Evolutionary conservation across 495 filamentous ascomycete genomes (phyloP).

Genomic region (Penicillium diatomitis): DNA sequence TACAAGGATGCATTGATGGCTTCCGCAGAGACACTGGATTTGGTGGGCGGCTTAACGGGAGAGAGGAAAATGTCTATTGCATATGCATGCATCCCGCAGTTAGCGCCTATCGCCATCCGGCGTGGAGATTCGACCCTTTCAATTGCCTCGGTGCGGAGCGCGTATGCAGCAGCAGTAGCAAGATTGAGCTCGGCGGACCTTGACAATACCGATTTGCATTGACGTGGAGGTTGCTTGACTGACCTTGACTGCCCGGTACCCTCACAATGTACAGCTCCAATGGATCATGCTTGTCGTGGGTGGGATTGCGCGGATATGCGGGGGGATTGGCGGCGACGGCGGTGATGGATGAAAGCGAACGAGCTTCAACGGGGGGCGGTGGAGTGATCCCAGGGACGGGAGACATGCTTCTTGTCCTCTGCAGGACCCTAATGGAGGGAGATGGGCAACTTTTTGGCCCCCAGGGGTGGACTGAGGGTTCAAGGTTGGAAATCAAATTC

Average conservation of each 20-base stretch:
- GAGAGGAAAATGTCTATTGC: constrained; percentile 83
- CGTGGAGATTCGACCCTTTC: too few relatives aligned
- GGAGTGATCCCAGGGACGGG: constrained; percentile 14
- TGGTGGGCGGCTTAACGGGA: constrained; percentile 74
- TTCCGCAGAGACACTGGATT: constrained; percentile 71
- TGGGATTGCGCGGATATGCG: constrained; percentile 67
- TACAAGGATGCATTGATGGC: constrained; percentile 85
- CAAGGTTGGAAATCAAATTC: too few relatives aligned
- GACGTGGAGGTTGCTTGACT: constrained; percentile 4
- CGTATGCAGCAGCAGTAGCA: too few relatives aligned
- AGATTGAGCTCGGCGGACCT: too few relatives aligned
- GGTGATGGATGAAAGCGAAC: constrained; percentile 72
- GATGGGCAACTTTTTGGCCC: constrained; percentile 15
- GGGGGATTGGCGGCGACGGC: constrained; percentile 80
- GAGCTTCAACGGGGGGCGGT: constrained; percentile 57
- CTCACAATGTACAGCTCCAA: constrained; percentile 83
- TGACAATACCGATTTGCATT: too few relatives aligned
- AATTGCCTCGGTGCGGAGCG: too few relatives aligned
- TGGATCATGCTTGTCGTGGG: constrained; percentile 51
- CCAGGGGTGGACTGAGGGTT: neutral
- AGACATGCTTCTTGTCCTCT: constrained; percentile 6
- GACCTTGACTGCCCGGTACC: constrained; percentile 85
- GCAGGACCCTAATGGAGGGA: constrained; percentile 9
- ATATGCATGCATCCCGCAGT: constrained; percentile 1
- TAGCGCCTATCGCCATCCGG: constrained; percentile 7